Base-by-base conservation (phyloP, 352 stramenopile genomes). In the Globisporangium nunn region DNA sequence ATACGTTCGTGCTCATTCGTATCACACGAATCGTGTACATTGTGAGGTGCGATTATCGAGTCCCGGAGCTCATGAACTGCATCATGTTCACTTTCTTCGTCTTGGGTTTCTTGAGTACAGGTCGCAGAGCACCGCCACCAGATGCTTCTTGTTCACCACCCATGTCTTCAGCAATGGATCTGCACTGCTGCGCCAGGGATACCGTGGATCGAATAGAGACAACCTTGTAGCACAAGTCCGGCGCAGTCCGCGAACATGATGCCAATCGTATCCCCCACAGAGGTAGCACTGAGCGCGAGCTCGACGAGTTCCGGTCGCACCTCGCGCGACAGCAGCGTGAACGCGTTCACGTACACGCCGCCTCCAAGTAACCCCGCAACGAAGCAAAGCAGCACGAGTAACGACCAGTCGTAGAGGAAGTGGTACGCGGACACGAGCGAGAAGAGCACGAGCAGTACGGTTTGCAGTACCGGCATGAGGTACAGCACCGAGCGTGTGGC, bases 341-440 rank as follows among this genome's bases (percentile, higher is more conserved):
- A 98, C 0, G 85, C 93, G 54, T 98, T 94, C 45, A 98, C 87
- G 63, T 97, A 96, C 18, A 96, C 88, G 50, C 68, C 81, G 2
- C 91, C 91, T 41, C 91, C 93, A 6, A 98, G 68, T 14, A 97
- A 69, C 5, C 94, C 92, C 1, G 88, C 87, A 56, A 87, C 63
- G 33, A 98, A 95, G 59, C 85, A 94, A 28, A 92, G 64, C 28
- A 81, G 18, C n/a, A 87, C 37, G 30, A 97, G 61, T 35, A 96
- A 66, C 2, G 71, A 68, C 74, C 78, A 93, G 64, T 95, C 90
- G 72, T 96, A 97, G 74, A 74, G 89, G 33, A 84, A 76, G 60
- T 97, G 84, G 33, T 77, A 78, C 2, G 78, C 66, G 6, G 87
- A 89, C 28, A 96, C 80, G 28, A 85, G 48, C 15, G 71, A 88